Base-by-base conservation (phyloP, 1,139 yeast species). In the Pneumocystis murina region DNA sequence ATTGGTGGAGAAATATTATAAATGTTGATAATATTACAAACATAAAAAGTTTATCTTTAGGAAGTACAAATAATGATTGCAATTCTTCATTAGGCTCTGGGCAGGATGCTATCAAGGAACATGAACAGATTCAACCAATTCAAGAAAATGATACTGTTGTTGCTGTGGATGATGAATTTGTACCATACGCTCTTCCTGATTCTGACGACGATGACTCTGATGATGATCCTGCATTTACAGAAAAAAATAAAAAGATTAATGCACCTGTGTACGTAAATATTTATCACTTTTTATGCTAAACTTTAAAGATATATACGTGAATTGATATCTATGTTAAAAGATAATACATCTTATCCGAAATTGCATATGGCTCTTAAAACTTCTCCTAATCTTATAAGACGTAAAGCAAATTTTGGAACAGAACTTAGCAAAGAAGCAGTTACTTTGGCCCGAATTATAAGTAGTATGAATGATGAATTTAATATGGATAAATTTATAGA, bases 201-300 rank as follows among this genome's bases (percentile, higher is more conserved):
- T 55, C 40, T n/a, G 59, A 55, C 17, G 59, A 55, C 17, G 59
- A 55, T 16, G 59, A 55, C n/a, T 55, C 59, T n/a, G 59, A 55
- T 55, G 59, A 55, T 17, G 59, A 55, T 17, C 59, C 59, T n/a
- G 33, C 40, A 17, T n/a, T 35, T 55, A 38, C 17, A 17, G 40
- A 33, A 17, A 33, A 38, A 38, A 55, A 55, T n/a, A 55, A 17
- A 38, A 55, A 17, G 20, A n/a, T 55, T 55, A 35, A 35, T n/a
- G 59, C 59, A 8, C 59, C 59, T 16, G 59, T 55, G 39, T 55
- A 55, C 3, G 48, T 40, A n/a, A 17, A n/a, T 40, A n/a, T 40
- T n/a, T 40, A 1, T 40, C n/a, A 16, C n/a, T 40, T 40, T 40
- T 40, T 40, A 40, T 40, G n/a, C 20, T 40, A n/a, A 40, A 7